phyloP scores from a whole-genome alignment of 2,329 filamentous ascomycete genomes.

The Pseudocercospora ulei region DNA sequence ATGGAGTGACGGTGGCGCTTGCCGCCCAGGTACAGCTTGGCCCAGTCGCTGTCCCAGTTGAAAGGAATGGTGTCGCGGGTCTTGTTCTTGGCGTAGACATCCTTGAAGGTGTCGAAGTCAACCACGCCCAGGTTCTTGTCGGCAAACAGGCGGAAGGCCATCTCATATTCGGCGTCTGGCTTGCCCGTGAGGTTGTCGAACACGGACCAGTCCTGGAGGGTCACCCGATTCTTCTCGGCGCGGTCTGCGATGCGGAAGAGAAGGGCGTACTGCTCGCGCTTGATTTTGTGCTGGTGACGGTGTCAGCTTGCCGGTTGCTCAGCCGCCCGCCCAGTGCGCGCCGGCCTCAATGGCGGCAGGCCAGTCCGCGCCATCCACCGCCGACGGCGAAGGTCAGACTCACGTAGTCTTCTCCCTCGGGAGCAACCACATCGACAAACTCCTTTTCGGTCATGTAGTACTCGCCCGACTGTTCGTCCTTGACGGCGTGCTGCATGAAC shows the following conservation, averaged over 20 bases:
- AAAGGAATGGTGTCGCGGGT: slow-evolving; percentile 78
- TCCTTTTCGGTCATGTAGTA: slow-evolving; percentile 71
- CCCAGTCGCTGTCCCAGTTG: slow-evolving; percentile 96
- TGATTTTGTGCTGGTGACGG: slow-evolving; percentile 76
- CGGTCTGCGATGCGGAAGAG: slow-evolving; percentile 88
- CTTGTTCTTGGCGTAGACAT: slow-evolving; percentile 80
- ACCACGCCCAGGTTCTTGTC: slow-evolving; percentile 72
- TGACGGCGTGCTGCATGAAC: slow-evolving; percentile 66
- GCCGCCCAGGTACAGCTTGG: slow-evolving; percentile 81
- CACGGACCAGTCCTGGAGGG: slow-evolving; percentile 74
- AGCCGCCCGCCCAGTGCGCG: too few relatives aligned
- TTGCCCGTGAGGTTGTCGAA: slow-evolving; percentile 92
- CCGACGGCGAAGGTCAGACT: slow-evolving; percentile 19
- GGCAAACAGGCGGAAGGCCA: slow-evolving; percentile 94
- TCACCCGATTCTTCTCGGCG: slow-evolving; percentile 61
- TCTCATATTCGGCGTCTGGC: slow-evolving; percentile 96
- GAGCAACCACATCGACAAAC: slow-evolving; percentile 85
- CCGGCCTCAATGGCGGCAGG: too few relatives aligned
- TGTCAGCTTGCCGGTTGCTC: slow-evolving; percentile 14
- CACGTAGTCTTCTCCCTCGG: slow-evolving; percentile 80
- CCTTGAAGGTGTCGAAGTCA: slow-evolving; percentile 80
- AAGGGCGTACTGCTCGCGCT: slow-evolving; percentile 86
- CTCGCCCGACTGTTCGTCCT: slow-evolving; percentile 66
- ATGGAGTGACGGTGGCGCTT: slow-evolving; percentile 81
- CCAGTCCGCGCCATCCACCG: background rate